These are phyloP conservation scores for Candida dubliniensis DNA, from an alignment of 1,139 yeast species.

Conservation along the genomic window DNA sequence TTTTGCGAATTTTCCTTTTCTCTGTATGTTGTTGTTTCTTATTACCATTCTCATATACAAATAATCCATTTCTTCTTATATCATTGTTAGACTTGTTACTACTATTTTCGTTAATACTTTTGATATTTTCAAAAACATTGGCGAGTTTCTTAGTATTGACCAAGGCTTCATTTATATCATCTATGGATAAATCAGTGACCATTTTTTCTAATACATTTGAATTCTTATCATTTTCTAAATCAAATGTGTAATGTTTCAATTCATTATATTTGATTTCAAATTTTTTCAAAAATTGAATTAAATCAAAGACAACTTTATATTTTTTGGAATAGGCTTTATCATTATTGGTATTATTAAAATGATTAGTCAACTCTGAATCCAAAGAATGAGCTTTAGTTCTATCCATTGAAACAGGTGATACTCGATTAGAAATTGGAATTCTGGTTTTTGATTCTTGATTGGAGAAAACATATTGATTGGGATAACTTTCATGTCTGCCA, in stretches of 20 bases:
- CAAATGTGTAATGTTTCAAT: slow-evolving; percentile 5
- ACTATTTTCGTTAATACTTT: slow-evolving; percentile 6
- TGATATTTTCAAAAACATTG: slow-evolving; percentile 12
- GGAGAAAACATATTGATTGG: slow-evolving; percentile 14
- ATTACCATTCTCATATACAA: slow-evolving; percentile 9
- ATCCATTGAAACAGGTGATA: slow-evolving; percentile 11
- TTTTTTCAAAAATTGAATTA: slow-evolving; percentile 13
- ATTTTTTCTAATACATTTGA: slow-evolving; percentile 7
- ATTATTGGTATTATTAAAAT: neutral
- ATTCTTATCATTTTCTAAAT: neutral
- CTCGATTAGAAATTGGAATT: slow-evolving; percentile 2
- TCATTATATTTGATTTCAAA: slow-evolving; percentile 14
- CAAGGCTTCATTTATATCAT: slow-evolving; percentile 13
- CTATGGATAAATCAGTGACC: slow-evolving; percentile 5
- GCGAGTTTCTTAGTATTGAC: slow-evolving; percentile 10
- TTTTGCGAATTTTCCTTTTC: slow-evolving; percentile 8
- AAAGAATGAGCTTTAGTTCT: slow-evolving; percentile 4
- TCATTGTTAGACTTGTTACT: neutral
- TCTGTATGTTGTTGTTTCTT: slow-evolving; percentile 5
- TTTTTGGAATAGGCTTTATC: slow-evolving; percentile 1
- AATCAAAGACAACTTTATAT: slow-evolving; percentile 10
- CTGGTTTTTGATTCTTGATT: slow-evolving; percentile 7
- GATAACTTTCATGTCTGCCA: slow-evolving; percentile 15
- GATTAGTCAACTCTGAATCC: slow-evolving; percentile 1
- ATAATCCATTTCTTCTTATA: slow-evolving; percentile 4